These are phyloP conservation scores for Tardiomyces depauwii DNA, from an alignment of 1,139 yeast species.

Conservation along the genomic window DNA sequence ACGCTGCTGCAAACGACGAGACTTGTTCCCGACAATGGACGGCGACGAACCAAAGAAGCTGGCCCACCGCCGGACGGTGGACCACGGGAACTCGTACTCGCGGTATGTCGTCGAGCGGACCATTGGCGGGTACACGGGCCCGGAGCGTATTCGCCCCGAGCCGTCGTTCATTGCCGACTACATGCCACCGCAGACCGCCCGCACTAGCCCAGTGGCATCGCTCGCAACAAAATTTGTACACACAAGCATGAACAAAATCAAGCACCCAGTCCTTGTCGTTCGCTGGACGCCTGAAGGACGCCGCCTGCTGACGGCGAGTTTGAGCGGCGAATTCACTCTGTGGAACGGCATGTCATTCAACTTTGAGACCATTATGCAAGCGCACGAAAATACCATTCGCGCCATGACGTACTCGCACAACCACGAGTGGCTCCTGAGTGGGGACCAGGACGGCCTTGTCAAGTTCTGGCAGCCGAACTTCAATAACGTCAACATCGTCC, in stretches of 20 bases:
- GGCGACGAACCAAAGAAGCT: neutral
- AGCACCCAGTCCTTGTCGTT: slow-evolving; percentile 82
- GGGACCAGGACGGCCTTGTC: slow-evolving; percentile 84
- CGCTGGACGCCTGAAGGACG: slow-evolving; percentile 98
- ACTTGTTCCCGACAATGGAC: too few species aligned
- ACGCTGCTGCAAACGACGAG: too few species aligned
- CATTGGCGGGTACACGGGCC: slow-evolving; percentile 24
- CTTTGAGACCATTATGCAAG: slow-evolving; percentile 96
- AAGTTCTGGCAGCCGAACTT: slow-evolving; percentile 98
- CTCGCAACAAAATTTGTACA: slow-evolving; percentile 68
- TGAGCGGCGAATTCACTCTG: slow-evolving; percentile 89
- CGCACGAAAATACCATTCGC: slow-evolving; percentile 86
- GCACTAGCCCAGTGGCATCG: slow-evolving; percentile 35
- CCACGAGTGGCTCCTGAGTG: slow-evolving; percentile 90
- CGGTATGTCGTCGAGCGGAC: slow-evolving; percentile 54
- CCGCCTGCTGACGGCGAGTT: slow-evolving; percentile 78
- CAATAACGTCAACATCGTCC: slow-evolving; percentile 80
- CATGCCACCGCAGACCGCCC: slow-evolving; percentile 60
- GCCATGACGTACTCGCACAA: slow-evolving; percentile 75
- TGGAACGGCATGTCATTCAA: slow-evolving; percentile 97
- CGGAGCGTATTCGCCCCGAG: slow-evolving; percentile 64
- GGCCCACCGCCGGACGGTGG: slow-evolving; percentile 66
- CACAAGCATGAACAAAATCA: slow-evolving; percentile 80
- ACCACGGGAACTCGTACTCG: slow-evolving; percentile 78
- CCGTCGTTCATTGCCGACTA: slow-evolving; percentile 62